phyloP scores from a whole-genome alignment of 306 rosid genomes.

The Lathyrus sativus region DNA sequence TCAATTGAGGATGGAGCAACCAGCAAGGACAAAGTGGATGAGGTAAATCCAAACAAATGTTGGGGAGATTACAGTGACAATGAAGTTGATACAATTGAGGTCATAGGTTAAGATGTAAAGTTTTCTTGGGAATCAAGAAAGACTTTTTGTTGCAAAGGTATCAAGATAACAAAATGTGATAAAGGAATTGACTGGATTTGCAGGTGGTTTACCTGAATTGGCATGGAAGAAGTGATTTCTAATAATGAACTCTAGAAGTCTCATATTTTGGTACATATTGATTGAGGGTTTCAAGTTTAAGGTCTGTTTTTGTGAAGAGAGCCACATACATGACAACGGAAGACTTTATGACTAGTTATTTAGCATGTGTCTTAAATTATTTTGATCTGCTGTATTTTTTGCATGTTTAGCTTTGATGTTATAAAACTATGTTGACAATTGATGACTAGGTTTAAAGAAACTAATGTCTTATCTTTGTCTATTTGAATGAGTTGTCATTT shows the following conservation, averaged over 20 bases:
- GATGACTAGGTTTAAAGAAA: slow-evolving; percentile 38
- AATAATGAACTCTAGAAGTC: slow-evolving; percentile 45
- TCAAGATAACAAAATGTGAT: slow-evolving; percentile 30
- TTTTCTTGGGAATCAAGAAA: slow-evolving; percentile 20
- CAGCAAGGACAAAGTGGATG: slow-evolving; percentile 40
- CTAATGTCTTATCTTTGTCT: slow-evolving; percentile 42
- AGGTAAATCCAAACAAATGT: slow-evolving; percentile 60
- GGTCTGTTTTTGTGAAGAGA: slow-evolving; percentile 46
- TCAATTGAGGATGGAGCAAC: slow-evolving; percentile 43
- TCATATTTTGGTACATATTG: slow-evolving; percentile 27
- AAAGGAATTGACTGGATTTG: slow-evolving; percentile 19
- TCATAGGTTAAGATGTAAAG: slow-evolving; percentile 53
- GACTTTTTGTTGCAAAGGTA: slow-evolving; percentile 30
- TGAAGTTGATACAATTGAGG: slow-evolving; percentile 71
- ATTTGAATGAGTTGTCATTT: not conserved
- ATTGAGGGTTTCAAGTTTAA: slow-evolving; percentile 36
- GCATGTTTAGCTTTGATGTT: slow-evolving; percentile 39
- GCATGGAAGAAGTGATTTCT: slow-evolving; percentile 36
- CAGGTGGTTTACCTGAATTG: slow-evolving; percentile 32
- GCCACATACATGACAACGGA: slow-evolving; percentile 39
- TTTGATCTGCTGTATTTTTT: slow-evolving; percentile 40
- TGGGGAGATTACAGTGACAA: slow-evolving; percentile 96
- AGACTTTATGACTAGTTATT: slow-evolving; percentile 43
- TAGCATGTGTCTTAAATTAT: slow-evolving; percentile 34
- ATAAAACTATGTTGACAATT: slow-evolving; percentile 32